Conservation (phyloP, 805 yeast species). For the Wickerhamiella alocasiicola region DNA sequence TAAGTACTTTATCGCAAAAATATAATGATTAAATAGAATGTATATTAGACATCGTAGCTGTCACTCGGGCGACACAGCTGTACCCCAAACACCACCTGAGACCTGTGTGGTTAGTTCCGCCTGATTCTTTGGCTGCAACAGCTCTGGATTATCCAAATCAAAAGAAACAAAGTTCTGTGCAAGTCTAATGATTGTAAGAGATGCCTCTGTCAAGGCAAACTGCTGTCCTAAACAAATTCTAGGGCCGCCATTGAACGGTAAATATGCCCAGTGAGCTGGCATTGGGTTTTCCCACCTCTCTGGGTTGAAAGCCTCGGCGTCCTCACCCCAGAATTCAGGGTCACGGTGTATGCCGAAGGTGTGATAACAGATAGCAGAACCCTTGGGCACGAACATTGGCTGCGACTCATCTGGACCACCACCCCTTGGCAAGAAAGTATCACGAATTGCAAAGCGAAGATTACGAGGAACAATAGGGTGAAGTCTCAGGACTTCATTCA, state of each 20-base stretch:
- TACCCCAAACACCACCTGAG: slow-evolving; percentile 8
- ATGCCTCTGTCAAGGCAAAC: slow-evolving; percentile 36
- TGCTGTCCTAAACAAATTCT: slow-evolving; percentile 38
- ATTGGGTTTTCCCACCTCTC: slow-evolving; percentile 30
- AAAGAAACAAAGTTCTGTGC: slow-evolving; percentile 23
- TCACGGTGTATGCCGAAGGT: slow-evolving; percentile 31
- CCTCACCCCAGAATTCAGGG: slow-evolving; percentile 29
- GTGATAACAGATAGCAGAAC: slow-evolving; percentile 28
- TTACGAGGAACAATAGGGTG: slow-evolving; percentile 37
- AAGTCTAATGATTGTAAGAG: slow-evolving; percentile 32
- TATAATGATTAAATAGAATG: background rate
- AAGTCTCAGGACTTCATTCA: slow-evolving; percentile 34
- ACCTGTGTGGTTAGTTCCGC: slow-evolving; percentile 7
- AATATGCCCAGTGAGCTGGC: slow-evolving; percentile 28
- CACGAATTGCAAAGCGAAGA: slow-evolving; percentile 30
- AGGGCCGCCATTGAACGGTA: slow-evolving; percentile 39
- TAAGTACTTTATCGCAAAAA: too few species aligned
- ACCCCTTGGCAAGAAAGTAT: slow-evolving; percentile 35
- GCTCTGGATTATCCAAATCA: background rate
- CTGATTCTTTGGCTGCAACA: background rate
- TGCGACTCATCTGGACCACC: slow-evolving; percentile 29
- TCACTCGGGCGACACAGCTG: background rate
- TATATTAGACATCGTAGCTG: background rate
- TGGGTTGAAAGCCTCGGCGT: slow-evolving; percentile 30
- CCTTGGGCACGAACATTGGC: slow-evolving; percentile 31